Conservation (phyloP, 1,284 basidiomycete species). For the Waitea zeae region DNA sequence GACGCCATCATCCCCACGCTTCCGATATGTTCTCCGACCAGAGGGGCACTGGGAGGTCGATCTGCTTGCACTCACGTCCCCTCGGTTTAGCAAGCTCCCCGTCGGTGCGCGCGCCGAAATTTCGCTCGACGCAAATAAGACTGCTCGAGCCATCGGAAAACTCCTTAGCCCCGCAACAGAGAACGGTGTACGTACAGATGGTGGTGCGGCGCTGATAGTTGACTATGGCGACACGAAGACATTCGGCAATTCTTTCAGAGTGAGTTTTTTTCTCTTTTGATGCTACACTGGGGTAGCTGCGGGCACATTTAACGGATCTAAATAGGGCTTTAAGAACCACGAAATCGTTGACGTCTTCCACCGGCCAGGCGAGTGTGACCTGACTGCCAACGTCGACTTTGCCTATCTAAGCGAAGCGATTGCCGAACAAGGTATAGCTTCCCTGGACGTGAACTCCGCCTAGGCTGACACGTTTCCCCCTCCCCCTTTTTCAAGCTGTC, state of each 20-base stretch:
- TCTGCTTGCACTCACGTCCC: constrained; percentile 55
- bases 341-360: constrained; percentile 76
- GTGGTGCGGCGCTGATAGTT: constrained; percentile 62
- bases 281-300: not conserved
- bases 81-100: constrained; percentile 50
- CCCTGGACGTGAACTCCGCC: no score
- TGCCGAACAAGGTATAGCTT: constrained; percentile 40
- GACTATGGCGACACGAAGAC: constrained; percentile 78
- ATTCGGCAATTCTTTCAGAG: constrained; percentile 69
- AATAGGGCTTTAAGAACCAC: constrained; percentile 80
- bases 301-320: no score
- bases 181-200: constrained; percentile 17
- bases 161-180: constrained; percentile 23
- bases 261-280: constrained; percentile 13
- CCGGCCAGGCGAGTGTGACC: constrained; percentile 74
- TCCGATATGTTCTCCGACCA: constrained; percentile 40
- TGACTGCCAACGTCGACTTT: constrained; percentile 96
- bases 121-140: constrained; percentile 50
- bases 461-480: no score
- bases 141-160: constrained; percentile 49
- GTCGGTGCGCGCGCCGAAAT: constrained; percentile 65
- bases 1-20: constrained; percentile 7
- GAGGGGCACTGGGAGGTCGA: no score
- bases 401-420: constrained; percentile 72
- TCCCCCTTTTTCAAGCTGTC: constrained; percentile 14